These are phyloP conservation scores for Fraxinus latifolia DNA, from an alignment of 305 asterid genomes.

Conservation along the genomic window DNA sequence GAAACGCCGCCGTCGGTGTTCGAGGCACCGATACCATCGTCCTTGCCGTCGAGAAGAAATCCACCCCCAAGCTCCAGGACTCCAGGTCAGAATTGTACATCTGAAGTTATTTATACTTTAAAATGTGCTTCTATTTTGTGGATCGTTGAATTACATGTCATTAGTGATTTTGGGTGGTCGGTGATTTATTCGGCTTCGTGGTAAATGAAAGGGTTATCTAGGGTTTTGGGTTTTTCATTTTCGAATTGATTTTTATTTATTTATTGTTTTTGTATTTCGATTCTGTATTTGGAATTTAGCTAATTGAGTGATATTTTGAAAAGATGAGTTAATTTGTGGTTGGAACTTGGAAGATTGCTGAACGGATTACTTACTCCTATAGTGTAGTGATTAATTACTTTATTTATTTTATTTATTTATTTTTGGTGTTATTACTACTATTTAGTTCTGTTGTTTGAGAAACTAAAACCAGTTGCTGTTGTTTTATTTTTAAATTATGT, in stretches of 20 bases:
- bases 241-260: background rate
- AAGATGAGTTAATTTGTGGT: background rate
- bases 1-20: constrained; percentile 94
- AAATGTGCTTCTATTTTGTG: background rate
- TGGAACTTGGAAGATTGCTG: background rate
- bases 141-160: background rate
- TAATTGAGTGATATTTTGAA: background rate
- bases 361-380: background rate
- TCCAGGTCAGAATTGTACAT: constrained; percentile 47
- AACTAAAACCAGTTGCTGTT: background rate
- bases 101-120: background rate
- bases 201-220: background rate
- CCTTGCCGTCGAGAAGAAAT: constrained; percentile 89
- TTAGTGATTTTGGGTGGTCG: background rate
- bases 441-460: background rate
- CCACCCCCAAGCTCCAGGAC: constrained; percentile 91
- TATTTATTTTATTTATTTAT: background rate
- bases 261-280: background rate
- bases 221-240: background rate
- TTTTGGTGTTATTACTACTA: background rate
- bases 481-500: background rate
- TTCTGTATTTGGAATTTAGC: background rate
- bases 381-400: background rate
- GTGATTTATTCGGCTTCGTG: background rate
- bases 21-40: constrained; percentile 86